These are phyloP conservation scores for Tuber brumale DNA, from an alignment of 495 filamentous ascomycete species.

Conservation along the genomic window DNA sequence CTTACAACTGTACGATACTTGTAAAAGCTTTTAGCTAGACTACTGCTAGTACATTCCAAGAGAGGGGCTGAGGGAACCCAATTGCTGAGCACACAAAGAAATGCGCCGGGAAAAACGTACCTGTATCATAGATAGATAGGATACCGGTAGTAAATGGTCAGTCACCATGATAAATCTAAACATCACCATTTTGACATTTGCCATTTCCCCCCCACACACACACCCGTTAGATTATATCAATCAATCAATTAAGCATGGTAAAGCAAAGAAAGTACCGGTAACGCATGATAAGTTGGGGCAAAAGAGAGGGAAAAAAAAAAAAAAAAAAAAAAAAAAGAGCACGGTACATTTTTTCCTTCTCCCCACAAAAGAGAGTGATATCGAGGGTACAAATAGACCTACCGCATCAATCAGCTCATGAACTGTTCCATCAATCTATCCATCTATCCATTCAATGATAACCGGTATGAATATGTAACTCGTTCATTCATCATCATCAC, in stretches of 20 bases:
- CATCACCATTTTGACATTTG: slow-evolving; percentile 1
- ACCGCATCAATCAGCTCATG: neutral
- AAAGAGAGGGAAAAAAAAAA: neutral
- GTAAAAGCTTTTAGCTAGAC: no score
- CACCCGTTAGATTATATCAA: neutral
- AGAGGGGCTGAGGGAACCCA: neutral
- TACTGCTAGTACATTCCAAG: no score
- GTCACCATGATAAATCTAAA: slow-evolving; percentile 2
- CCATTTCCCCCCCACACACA: neutral
- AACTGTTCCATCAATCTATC: neutral
- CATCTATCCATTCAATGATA: no score
- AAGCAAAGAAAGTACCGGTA: neutral
- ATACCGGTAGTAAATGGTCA: neutral
- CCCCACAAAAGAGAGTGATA: neutral
- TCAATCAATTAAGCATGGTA: slow-evolving; percentile 3
- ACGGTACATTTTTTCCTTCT: neutral
- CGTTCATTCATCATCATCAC: neutral
- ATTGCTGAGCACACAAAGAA: neutral
- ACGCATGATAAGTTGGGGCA: neutral
- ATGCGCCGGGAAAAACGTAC: neutral
- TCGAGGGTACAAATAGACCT: neutral
- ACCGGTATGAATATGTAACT: neutral
- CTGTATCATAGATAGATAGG: neutral
- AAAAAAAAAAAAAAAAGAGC: neutral
- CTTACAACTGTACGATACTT: neutral